These are phyloP conservation scores for Talaromyces adpressus DNA, from an alignment of 495 filamentous ascomycete genomes.

Conservation along the genomic window DNA sequence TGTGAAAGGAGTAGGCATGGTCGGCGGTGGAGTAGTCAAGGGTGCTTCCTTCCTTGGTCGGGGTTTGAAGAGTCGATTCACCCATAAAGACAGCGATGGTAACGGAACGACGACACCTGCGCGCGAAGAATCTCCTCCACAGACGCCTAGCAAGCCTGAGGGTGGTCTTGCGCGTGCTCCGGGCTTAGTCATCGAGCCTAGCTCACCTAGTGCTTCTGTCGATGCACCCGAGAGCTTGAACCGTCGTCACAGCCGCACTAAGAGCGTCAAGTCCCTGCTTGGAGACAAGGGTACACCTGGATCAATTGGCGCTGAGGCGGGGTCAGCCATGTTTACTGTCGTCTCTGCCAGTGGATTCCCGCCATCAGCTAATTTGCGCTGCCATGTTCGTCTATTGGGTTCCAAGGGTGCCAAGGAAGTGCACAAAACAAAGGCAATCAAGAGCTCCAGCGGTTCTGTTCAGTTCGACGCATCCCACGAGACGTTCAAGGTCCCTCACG, in stretches of 20 bases:
- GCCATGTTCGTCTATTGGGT: slow-evolving; percentile 59
- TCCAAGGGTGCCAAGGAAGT: slow-evolving; percentile 67
- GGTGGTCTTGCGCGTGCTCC: slow-evolving; percentile 28
- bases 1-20: slow-evolving; percentile 79
- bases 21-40: slow-evolving; percentile 75
- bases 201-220: slow-evolving; percentile 27
- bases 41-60: slow-evolving; percentile 82
- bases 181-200: slow-evolving; percentile 18
- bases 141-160: slow-evolving; percentile 15
- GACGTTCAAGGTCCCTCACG: slow-evolving; percentile 62
- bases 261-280: slow-evolving; percentile 54
- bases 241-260: slow-evolving; percentile 52
- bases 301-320: slow-evolving; percentile 49
- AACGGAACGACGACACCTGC: slow-evolving; percentile 15
- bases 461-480: slow-evolving; percentile 60
- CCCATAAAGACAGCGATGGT: slow-evolving; percentile 54
- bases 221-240: slow-evolving; percentile 31
- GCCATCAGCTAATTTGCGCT: slow-evolving; percentile 69
- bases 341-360: slow-evolving; percentile 76
- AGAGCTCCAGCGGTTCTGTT: slow-evolving; percentile 49
- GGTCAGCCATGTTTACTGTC: slow-evolving; percentile 74
- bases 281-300: slow-evolving; percentile 43
- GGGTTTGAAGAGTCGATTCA: slow-evolving; percentile 54
- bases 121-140: slow-evolving; percentile 25
- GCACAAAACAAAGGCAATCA: slow-evolving; percentile 77